phyloP scores from a whole-genome alignment of 306 rosid genomes.

The Prunus campanulata region DNA sequence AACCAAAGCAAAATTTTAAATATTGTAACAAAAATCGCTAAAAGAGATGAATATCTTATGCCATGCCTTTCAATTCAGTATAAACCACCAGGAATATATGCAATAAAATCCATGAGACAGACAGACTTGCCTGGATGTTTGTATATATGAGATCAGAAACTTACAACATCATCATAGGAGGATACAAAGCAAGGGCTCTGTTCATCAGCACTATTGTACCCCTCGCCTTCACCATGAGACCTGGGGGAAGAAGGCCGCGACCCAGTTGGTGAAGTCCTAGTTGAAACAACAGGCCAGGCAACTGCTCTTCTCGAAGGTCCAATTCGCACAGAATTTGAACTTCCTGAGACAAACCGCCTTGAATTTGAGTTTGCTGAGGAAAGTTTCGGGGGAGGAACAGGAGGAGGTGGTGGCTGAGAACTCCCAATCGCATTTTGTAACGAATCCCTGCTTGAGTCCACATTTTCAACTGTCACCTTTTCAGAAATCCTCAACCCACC shows the following conservation, averaged over 20 bases:
- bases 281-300: constrained; percentile 70
- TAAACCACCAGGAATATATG: not conserved
- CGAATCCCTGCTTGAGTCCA: constrained; percentile 36
- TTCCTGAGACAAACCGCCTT: constrained; percentile 52
- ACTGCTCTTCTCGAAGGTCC: constrained; percentile 68
- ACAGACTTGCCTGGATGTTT: not conserved
- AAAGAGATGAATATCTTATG: not conserved
- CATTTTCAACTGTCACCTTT: constrained; percentile 33
- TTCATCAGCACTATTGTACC: constrained; percentile 94
- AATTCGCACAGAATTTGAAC: constrained; percentile 43
- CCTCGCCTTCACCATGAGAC: constrained; percentile 88
- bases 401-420: constrained; percentile 87
- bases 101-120: not conserved
- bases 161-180: constrained; percentile 77
- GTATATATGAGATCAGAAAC: constrained; percentile 27
- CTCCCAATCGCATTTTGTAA: constrained; percentile 23
- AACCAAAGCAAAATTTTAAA: not conserved
- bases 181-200: constrained; percentile 72
- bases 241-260: constrained; percentile 91
- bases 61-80: not conserved
- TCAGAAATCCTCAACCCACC: constrained; percentile 40
- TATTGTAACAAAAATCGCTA: not conserved
- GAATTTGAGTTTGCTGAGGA: constrained; percentile 46
- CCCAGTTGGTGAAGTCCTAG: constrained; percentile 69
- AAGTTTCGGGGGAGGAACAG: constrained; percentile 88